Evolutionary conservation across 2,329 filamentous ascomycete species (phyloP), one percentile per base, ranked within the genome.

Genomic region (Trichoderma asperellum): DNA sequence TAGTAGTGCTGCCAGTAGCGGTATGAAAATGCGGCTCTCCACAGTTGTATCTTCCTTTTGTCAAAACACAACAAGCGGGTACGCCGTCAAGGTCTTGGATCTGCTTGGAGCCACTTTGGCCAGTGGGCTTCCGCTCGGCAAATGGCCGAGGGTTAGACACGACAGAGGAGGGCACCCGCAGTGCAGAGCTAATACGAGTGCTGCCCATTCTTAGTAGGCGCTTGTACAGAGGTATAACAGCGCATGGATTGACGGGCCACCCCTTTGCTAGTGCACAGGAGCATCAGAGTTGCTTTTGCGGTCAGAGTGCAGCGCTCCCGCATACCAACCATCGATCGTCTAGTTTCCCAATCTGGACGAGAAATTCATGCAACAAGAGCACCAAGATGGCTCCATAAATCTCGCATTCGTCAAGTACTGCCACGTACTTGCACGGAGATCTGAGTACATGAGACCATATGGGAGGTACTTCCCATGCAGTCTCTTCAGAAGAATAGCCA

Each of bases 81-180:
- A 29, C n/a, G 21, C 16, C 32, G 55, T 40, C 55, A 59, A 35
- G 24, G 55, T 21, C 63, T 58, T 27, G 40, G 27, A 47, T 52
- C 64, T 59, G 55, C 55, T 34, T 8, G 18, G 57, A 24, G 55
- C 53, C 53, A 66, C 27, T 57, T 8, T 62, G 34, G 2, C 47
- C 34, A 40, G 64, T 52, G 55, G 49, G 64, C 24, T 67, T 67
- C 55, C 29, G 32, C 32, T 67, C 55, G 53, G 64, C 27, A 52
- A 47, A n/a, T 67, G 64, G 55, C 55, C 64, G 37, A 59, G 37
- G 35, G 63, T 49, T 43, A 53, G 47, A 21, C 29, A 63, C 43
- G 52, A 32, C 35, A 32, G 61, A 29, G 47, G 32, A 55, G 14
- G 14, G 12, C 60, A 53, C 59, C 40, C 27, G 59, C 43, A 49